Conservation (phyloP, 306 rosid genomes). For the Luffa aegyptiaca region DNA sequence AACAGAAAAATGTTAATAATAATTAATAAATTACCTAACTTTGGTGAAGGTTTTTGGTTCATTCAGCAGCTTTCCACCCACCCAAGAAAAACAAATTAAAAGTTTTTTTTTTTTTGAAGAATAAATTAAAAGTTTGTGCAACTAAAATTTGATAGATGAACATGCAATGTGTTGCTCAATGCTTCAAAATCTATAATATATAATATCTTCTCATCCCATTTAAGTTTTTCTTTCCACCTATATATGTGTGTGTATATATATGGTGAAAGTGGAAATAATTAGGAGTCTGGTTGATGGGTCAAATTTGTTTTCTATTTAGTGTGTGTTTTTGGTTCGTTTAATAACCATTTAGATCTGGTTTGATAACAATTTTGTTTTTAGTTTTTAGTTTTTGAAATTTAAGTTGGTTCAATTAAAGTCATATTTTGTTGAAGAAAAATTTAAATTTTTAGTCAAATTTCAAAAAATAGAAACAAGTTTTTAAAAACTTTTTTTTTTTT, state of each 20-base stretch:
- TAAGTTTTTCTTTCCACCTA: no score
- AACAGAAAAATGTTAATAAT: background rate
- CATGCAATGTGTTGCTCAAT: background rate
- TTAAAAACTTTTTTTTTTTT: no score
- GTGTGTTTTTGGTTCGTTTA: background rate
- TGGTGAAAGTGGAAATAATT: background rate
- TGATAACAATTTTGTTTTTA: no score
- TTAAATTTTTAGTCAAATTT: no score
- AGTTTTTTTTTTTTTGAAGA: no score
- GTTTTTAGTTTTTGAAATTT: no score
- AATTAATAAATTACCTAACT: background rate
- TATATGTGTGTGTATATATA: no score
- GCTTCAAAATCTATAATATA: background rate
- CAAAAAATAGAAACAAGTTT: no score
- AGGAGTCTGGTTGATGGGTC: background rate
- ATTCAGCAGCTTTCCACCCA: background rate
- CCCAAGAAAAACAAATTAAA: background rate
- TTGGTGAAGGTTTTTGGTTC: background rate
- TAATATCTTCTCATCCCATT: background rate
- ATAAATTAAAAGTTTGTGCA: background rate
- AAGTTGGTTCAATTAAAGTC: no score
- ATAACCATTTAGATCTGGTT: no score
- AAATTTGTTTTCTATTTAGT: background rate
- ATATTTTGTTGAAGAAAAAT: no score
- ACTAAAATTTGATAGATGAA: background rate